Evolutionary conservation across 805 yeast genomes (phyloP), one percentile per base, ranked within the genome.

Genomic region (Limtongia smithiae): DNA sequence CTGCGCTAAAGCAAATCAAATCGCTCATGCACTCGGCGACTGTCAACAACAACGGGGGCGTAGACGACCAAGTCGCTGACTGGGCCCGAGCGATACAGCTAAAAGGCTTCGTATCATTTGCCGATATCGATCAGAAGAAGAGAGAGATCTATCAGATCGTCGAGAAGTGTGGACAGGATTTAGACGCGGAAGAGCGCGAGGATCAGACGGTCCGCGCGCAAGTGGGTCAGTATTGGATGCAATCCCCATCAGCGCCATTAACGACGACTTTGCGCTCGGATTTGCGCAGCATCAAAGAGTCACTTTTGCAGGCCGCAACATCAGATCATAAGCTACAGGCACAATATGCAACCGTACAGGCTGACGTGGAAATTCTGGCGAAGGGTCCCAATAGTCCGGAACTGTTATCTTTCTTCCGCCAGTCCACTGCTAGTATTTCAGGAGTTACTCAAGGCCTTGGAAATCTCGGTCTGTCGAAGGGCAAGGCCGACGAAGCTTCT

Each of bases 391-490:
- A 58, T 43, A 71, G 74, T 41, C 59, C 66, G 4, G 72, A 66
- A 46, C 74, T 76, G 57, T 68, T 66, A 40, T 60, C 59, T 2
- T 62, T 62, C 38, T 67, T 70, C 38, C 55, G 59, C 21, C 49
- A 46, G 20, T 17, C 45, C 11, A 7, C 28, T 6, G 9, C 9
- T 7, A 33, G 32, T 32, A n/a, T 40, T 9, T 46, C 39, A 6
- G 46, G 40, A 22, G 41, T 51, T 24, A 39, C 55, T 20, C 67
- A 73, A 12, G 80, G 80, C 60, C 68, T 88, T 33, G 67, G 87
- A 45, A 96, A 89, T 63, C 62, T 88, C 30, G 94, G 85, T 59
- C 83, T 80, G 55, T 51, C 70, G 0, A 50, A 62, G 3, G 48
- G 36, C 4, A 18, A 31, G 4, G 8, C 17, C 7, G 41, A 36